Evolutionary conservation across 2,329 filamentous ascomycete genomes (phyloP).

Genomic region (Aspergillus latus): DNA sequence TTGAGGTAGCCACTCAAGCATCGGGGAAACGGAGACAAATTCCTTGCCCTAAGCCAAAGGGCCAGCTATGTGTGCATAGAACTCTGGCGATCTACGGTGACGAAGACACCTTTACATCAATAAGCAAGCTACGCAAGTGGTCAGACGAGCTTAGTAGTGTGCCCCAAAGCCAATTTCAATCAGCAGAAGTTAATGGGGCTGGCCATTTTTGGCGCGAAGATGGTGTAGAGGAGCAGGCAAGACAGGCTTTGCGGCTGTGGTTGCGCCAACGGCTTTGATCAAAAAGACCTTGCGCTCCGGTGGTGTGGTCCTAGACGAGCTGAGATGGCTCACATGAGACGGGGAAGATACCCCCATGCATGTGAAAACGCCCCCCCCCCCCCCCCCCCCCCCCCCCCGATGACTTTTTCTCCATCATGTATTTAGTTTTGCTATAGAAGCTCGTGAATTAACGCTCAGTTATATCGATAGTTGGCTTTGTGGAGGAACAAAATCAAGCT

Average conservation of each 20-base stretch:
- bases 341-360: not conserved
- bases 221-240: conserved; percentile 46
- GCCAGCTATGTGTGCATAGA: conserved; percentile 55
- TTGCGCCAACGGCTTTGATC: conserved; percentile 24
- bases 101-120: conserved; percentile 70
- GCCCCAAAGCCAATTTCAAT: conserved; percentile 49
- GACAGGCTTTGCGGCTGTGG: conserved; percentile 44
- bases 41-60: conserved; percentile 49
- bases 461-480: not conserved
- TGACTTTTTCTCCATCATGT: not conserved
- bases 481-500: not conserved
- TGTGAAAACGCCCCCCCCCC: not conserved
- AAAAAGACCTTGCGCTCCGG: not conserved
- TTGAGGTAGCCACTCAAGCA: conserved; percentile 29
- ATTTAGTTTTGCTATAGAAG: not conserved
- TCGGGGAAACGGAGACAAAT: conserved; percentile 30
- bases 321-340: not conserved
- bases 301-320: not conserved
- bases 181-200: conserved; percentile 52
- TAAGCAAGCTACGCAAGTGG: conserved; percentile 67
- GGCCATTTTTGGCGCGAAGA: conserved; percentile 66
- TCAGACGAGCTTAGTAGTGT: conserved; percentile 50
- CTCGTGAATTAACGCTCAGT: not conserved
- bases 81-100: conserved; percentile 74
- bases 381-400: not conserved